Conservation (phyloP, 768 basidiomycete species). For the Tulasnella sp. region DNA sequence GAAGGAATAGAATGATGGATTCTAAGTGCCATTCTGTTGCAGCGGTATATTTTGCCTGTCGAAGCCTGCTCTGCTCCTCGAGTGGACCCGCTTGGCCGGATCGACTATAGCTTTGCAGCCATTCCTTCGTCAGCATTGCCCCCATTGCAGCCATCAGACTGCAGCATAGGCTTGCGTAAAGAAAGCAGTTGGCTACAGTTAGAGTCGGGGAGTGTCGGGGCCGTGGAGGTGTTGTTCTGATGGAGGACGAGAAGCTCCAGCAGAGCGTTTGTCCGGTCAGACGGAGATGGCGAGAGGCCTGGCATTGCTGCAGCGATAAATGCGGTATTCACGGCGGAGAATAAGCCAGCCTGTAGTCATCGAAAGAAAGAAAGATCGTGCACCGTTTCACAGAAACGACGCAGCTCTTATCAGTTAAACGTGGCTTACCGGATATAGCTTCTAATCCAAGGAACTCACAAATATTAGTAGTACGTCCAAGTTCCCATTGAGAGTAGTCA, state of each 20-base stretch:
- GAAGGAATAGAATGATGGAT: neutral
- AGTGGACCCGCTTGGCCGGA: too few relatives aligned
- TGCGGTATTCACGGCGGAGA: neutral
- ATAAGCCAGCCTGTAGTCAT: neutral
- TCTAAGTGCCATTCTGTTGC: neutral
- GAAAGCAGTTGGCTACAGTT: too few relatives aligned
- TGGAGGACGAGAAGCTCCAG: neutral
- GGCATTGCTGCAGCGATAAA: neutral
- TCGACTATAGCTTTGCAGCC: too few relatives aligned
- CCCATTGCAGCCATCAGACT: too few relatives aligned
- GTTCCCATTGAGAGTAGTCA: neutral
- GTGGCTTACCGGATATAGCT: too few relatives aligned
- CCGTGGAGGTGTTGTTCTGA: neutral
- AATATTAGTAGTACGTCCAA: neutral
- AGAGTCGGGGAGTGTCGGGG: too few relatives aligned
- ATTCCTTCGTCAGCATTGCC: too few relatives aligned
- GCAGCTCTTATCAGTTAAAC: too few relatives aligned
- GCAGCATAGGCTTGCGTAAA: too few relatives aligned
- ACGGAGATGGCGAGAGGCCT: neutral
- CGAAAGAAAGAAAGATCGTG: too few relatives aligned
- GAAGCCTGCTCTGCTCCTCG: neutral
- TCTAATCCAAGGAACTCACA: too few relatives aligned
- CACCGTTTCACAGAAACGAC: too few relatives aligned
- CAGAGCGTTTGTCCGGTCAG: neutral
- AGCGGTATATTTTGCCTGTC: neutral